Evolutionary conservation across 2,329 filamentous ascomycete genomes (phyloP).

Genomic region (Pseudopyricularia javanii): DNA sequence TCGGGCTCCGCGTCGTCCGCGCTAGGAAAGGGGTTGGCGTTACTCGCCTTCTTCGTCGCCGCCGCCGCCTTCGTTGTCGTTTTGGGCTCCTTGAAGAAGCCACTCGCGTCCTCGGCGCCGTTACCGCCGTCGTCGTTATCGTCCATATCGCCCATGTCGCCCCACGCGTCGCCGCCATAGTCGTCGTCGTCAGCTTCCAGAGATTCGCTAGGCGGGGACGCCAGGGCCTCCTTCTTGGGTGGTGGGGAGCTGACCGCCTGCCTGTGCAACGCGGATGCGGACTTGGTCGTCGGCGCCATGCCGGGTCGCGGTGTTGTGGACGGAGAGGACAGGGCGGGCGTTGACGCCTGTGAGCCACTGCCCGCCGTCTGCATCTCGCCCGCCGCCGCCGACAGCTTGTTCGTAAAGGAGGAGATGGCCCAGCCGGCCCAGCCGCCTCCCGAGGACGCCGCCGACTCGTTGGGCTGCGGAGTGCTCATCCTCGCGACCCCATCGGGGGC

Average conservation of each 20-base stretch:
- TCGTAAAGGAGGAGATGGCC: slow-evolving; percentile 98
- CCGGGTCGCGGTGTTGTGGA: slow-evolving; percentile 18
- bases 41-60: slow-evolving; percentile 22
- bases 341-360: slow-evolving; percentile 13
- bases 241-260: slow-evolving; percentile 44
- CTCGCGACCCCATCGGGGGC: slow-evolving; percentile 46
- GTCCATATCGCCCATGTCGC: slow-evolving; percentile 55
- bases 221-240: slow-evolving; percentile 12
- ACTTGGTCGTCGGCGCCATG: slow-evolving; percentile 14
- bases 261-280: slow-evolving; percentile 47
- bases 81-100: neutral
- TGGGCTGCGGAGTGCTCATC: slow-evolving; percentile 65
- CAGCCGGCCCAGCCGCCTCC: slow-evolving; percentile 97
- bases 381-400: slow-evolving; percentile 73
- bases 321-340: slow-evolving; percentile 27
- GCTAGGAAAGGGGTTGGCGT: slow-evolving; percentile 47
- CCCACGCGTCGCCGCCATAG: slow-evolving; percentile 55
- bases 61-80: slow-evolving; percentile 14
- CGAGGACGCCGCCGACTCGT: slow-evolving; percentile 32
- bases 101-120: neutral
- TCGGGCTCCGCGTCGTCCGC: slow-evolving; percentile 75
- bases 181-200: slow-evolving; percentile 45
- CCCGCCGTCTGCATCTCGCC: slow-evolving; percentile 67
- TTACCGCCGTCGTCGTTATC: slow-evolving; percentile 30
- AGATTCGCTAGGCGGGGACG: slow-evolving; percentile 28